phyloP scores from a whole-genome alignment of 495 filamentous ascomycete species.

The Ramalina peruviana region DNA sequence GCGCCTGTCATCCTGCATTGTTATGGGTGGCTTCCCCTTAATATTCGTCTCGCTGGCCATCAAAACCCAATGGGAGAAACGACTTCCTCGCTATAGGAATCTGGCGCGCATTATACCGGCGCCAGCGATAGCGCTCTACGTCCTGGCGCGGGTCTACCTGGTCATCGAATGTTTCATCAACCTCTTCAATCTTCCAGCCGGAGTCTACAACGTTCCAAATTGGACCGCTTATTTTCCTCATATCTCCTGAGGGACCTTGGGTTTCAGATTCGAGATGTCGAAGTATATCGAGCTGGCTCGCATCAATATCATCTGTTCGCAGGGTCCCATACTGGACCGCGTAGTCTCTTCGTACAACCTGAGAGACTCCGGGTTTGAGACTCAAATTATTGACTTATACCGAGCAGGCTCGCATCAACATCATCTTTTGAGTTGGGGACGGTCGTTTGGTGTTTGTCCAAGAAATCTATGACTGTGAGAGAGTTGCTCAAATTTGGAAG shows the following conservation, averaged over 20 bases:
- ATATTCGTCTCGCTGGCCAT: background rate
- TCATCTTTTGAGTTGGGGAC: too few species aligned
- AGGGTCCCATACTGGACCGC: background rate
- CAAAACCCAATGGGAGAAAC: background rate
- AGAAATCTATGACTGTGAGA: too few species aligned
- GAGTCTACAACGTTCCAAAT: constrained; percentile 2
- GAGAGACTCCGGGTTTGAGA: background rate
- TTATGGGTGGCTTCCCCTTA: background rate
- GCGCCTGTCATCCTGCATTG: background rate
- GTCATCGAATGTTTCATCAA: constrained; percentile 12
- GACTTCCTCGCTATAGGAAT: background rate
- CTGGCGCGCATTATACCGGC: background rate
- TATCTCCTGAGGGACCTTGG: background rate
- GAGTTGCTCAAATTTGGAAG: too few species aligned
- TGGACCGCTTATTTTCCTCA: constrained; percentile 9
- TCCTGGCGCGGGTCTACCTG: constrained; percentile 4
- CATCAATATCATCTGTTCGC: too few species aligned
- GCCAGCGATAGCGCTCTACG: background rate
- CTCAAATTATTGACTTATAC: too few species aligned
- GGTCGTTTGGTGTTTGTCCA: too few species aligned
- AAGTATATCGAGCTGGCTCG: too few species aligned
- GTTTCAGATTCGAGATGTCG: too few species aligned
- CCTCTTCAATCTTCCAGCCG: constrained; percentile 4
- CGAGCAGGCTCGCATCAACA: too few species aligned
- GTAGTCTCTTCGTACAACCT: constrained; percentile 7